phyloP scores from a whole-genome alignment of 2,329 filamentous ascomycete genomes.

The Xylariaceae sp. region DNA sequence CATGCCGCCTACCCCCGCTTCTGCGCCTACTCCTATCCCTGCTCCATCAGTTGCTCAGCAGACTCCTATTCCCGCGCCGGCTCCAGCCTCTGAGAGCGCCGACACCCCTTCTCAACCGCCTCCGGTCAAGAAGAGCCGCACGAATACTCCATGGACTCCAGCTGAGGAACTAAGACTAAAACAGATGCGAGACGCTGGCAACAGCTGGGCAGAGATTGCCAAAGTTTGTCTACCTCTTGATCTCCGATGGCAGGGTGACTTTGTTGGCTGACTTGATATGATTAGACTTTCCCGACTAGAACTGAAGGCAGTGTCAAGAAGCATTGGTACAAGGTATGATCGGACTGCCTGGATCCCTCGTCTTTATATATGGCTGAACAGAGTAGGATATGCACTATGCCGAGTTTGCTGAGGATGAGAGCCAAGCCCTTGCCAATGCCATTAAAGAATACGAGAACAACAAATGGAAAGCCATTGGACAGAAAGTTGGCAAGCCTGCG shows the following conservation, averaged over 20 bases:
- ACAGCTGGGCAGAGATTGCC: slow-evolving; percentile 97
- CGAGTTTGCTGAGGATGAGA: slow-evolving; percentile 96
- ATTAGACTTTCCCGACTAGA: slow-evolving; percentile 84
- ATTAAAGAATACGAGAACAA: slow-evolving; percentile 99
- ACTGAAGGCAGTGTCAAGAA: slow-evolving; percentile 99
- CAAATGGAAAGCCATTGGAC: slow-evolving; percentile 97
- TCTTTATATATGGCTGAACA: slow-evolving; percentile 4
- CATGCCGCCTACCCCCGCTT: slow-evolving; percentile 44
- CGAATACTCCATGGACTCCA: slow-evolving; percentile 98
- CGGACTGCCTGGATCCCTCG: neutral
- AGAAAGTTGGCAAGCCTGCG: slow-evolving; percentile 96
- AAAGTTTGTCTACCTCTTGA: slow-evolving; percentile 66
- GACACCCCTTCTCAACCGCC: slow-evolving; percentile 52
- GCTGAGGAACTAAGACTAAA: slow-evolving; percentile 92
- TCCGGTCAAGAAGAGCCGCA: slow-evolving; percentile 87
- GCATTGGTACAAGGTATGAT: slow-evolving; percentile 93
- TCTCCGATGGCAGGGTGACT: neutral
- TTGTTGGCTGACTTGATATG: slow-evolving; percentile 11
- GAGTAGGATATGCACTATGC: slow-evolving; percentile 97
- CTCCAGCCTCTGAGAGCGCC: slow-evolving; percentile 44
- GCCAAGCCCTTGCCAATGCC: slow-evolving; percentile 81
- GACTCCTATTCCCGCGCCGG: slow-evolving; percentile 40
- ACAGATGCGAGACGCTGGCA: slow-evolving; percentile 90
- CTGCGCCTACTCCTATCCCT: slow-evolving; percentile 48
- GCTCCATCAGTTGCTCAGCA: slow-evolving; percentile 45